Conservation (phyloP, 305 asterid species). For the Fraxinus ornus region DNA sequence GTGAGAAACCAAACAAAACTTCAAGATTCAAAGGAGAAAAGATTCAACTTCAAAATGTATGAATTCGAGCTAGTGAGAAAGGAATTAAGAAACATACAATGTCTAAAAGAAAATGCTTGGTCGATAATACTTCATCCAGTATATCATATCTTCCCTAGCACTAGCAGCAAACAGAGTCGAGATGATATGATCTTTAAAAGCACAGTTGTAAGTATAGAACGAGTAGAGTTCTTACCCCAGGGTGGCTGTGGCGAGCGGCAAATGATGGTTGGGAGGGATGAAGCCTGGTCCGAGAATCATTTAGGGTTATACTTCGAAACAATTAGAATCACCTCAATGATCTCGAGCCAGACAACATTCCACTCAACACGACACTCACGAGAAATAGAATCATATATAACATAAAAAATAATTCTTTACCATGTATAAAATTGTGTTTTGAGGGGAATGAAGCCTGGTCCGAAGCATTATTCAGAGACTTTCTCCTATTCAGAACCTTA, state of each 20-base stretch:
- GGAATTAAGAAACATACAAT: neutral
- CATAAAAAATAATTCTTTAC: too few species aligned
- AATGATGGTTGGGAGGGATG: conserved; percentile 52
- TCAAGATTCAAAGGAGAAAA: neutral
- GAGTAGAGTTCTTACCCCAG: neutral
- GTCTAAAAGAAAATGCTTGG: neutral
- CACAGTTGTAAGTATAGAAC: neutral
- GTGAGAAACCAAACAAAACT: neutral
- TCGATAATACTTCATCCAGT: too few species aligned
- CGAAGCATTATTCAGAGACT: conserved; percentile 40
- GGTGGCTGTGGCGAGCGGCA: conserved; percentile 1
- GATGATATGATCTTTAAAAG: neutral
- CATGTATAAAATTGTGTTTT: conserved; percentile 21
- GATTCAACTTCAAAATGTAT: too few species aligned
- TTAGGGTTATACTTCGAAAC: neutral
- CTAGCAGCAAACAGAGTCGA: neutral
- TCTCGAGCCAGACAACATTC: conserved; percentile 61
- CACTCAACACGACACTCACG: conserved; percentile 46
- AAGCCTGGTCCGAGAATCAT: conserved; percentile 72
- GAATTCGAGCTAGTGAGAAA: neutral
- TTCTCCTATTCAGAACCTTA: neutral
- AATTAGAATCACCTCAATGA: conserved; percentile 30
- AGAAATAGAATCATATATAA: neutral
- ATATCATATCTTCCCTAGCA: too few species aligned
- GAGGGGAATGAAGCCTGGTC: conserved; percentile 89